Base-by-base conservation (phyloP, 2,329 filamentous ascomycete species). In the Verticillium nubilum region DNA sequence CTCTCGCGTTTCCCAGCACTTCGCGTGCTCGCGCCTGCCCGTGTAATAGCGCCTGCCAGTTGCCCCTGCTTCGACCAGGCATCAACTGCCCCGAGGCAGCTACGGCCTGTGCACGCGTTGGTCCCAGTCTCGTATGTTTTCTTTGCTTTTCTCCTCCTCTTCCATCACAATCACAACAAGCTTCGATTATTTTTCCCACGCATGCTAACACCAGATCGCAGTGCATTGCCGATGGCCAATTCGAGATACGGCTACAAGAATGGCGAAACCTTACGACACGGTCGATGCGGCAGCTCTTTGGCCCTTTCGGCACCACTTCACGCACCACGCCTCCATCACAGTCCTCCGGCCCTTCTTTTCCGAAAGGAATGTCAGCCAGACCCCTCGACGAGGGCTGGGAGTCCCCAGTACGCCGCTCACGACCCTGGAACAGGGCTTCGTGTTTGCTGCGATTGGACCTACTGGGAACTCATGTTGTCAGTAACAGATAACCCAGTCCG, bases 241-340 rank as follows among this genome's bases (percentile, higher is more conserved):
- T 70, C 73, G 71, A 72, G 67, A 72, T 76, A 71, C 69, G 69
- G 68, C 52, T 60, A 57, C 53, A 56, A 58, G 61, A 60, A 61
- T 54, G 57, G 59, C 56, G 58, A 61, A 52, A 53, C 59, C 58
- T 61, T 29, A 58, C 59, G 9, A 64, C 55, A 55, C 66, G 58
- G 65, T 66, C 65, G 68, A 66, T 67, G 27, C 60, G 57, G 65
- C 12, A 73, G 69, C 73, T 80, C 80, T 81, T 81, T 84, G 78
- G 74, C 65, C 66, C 63, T 63, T 65, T 58, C 61, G 66, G 68
- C 69, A 54, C 62, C 59, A 63, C 69, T 76, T 12, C 74, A 76
- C 81, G 89, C 90, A 89, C 82, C 77, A 79, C 86, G 86, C 89
- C 87, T 87, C 86, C 88, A 84, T 80, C 73, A 89, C 82, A 92